A percentile compares a stretch with the other conserved stretches of the same genome.
These are phyloP conservation scores for Pythium insidiosum DNA, from an alignment of 352 stramenopile genomes.

Conservation along the genomic window DNA sequence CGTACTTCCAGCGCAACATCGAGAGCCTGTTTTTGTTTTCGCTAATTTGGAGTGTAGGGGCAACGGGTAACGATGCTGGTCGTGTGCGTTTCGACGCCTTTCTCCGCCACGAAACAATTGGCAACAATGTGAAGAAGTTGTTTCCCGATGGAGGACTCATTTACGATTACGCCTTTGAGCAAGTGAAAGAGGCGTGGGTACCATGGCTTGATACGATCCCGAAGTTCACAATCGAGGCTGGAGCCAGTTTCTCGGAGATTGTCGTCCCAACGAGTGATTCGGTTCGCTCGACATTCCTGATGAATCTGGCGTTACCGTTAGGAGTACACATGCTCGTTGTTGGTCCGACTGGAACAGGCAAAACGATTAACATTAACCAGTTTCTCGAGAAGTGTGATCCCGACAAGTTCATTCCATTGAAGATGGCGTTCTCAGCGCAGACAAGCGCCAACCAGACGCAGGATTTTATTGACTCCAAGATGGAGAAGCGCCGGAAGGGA, in stretches of 20 bases:
- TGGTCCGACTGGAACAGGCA: slow-evolving; percentile 92
- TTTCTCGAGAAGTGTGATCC: slow-evolving; percentile 84
- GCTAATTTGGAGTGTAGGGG: slow-evolving; percentile 89
- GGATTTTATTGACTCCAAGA: slow-evolving; percentile 91
- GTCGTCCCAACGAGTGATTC: slow-evolving; percentile 93
- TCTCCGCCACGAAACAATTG: slow-evolving; percentile 74
- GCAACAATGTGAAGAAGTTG: slow-evolving; percentile 39
- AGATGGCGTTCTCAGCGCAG: slow-evolving; percentile 90
- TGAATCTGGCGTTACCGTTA: slow-evolving; percentile 77
- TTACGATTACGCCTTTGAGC: slow-evolving; percentile 91
- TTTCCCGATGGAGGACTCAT: slow-evolving; percentile 60
- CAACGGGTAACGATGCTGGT: slow-evolving; percentile 83
- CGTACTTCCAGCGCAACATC: slow-evolving; percentile 65
- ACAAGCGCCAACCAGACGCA: slow-evolving; percentile 91
- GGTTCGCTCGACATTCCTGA: slow-evolving; percentile 89
- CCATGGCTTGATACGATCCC: slow-evolving; percentile 89
- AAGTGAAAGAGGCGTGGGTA: slow-evolving; percentile 73
- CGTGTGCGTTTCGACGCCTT: slow-evolving; percentile 83
- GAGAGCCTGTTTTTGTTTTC: slow-evolving; percentile 91
- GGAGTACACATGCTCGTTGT: slow-evolving; percentile 90
- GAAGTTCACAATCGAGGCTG: slow-evolving; percentile 62
- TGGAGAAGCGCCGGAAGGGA: slow-evolving; percentile 90
- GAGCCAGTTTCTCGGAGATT: slow-evolving; percentile 85
- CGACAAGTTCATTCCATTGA: slow-evolving; percentile 89
- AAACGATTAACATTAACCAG: slow-evolving; percentile 92